Percentiles rank a stretch among this genome's conserved stretches.
Conservation (phyloP, 2,329 filamentous ascomycete species). For the Penicillium sp. region DNA sequence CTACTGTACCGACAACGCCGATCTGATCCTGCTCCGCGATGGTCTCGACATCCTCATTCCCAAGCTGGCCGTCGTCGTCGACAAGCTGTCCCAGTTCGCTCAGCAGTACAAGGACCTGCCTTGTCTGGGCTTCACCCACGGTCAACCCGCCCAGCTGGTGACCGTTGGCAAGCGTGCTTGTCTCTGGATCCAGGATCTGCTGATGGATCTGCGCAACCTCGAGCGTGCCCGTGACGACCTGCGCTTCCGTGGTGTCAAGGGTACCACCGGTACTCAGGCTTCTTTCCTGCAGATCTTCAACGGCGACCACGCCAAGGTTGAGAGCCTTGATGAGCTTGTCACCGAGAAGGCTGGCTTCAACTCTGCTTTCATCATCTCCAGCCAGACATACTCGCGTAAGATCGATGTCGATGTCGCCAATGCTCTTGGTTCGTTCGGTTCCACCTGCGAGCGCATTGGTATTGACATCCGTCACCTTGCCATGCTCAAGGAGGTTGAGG, state of each 20-base stretch:
- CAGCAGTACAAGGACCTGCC: conserved; percentile 69
- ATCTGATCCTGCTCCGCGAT: conserved; percentile 73
- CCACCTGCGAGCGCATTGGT: conserved; percentile 74
- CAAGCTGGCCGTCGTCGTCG: conserved; percentile 76
- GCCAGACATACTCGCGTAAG: conserved; percentile 76
- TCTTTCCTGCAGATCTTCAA: conserved; percentile 71
- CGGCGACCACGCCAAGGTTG: conserved; percentile 59
- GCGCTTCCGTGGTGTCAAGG: conserved; percentile 71
- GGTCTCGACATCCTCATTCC: conserved; percentile 73
- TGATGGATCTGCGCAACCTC: conserved; percentile 73
- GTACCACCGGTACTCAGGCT: conserved; percentile 75
- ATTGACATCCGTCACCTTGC: conserved; percentile 73
- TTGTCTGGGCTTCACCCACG: conserved; percentile 74
- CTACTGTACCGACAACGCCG: conserved; percentile 68
- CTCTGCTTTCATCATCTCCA: conserved; percentile 63
- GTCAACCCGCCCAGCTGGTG: conserved; percentile 58
- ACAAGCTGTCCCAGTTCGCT: conserved; percentile 71
- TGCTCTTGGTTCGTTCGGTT: conserved; percentile 73
- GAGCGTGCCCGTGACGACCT: conserved; percentile 68
- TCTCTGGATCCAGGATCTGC: conserved; percentile 72
- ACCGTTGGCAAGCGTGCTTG: conserved; percentile 65
- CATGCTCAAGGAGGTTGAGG: conserved; percentile 78
- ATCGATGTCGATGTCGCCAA: conserved; percentile 80
- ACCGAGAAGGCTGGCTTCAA: conserved; percentile 66
- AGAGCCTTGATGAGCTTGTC: conserved; percentile 62